These are phyloP conservation scores for Xanthoconium separans DNA, from an alignment of 1,284 basidiomycete species.

Conservation along the genomic window DNA sequence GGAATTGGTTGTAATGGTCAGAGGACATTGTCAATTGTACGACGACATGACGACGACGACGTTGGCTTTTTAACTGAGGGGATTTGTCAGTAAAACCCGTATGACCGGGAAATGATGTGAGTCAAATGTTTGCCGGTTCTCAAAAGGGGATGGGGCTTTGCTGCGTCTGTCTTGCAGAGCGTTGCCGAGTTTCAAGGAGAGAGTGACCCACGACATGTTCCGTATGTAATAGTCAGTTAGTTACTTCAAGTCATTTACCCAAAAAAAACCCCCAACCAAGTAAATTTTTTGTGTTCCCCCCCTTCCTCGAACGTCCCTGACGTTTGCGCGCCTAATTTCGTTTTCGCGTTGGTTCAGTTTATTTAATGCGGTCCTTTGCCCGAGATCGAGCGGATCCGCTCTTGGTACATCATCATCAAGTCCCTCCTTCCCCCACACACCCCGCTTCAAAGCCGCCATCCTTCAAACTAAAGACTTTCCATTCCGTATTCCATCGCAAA, in stretches of 20 bases:
- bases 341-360: neutral
- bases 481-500: constrained; percentile 39
- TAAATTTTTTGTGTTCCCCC: too few relatives aligned
- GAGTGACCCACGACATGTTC: neutral
- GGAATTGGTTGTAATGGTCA: constrained; percentile 52
- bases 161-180: too few relatives aligned
- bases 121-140: too few relatives aligned
- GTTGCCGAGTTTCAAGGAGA: too few relatives aligned
- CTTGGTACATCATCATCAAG: constrained; percentile 25
- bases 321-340: neutral
- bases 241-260: too few relatives aligned
- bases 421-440: constrained; percentile 45
- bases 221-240: neutral
- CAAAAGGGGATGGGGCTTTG: too few relatives aligned
- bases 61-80: too few relatives aligned
- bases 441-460: constrained; percentile 36
- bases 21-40: constrained; percentile 31
- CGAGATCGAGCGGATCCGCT: constrained; percentile 19
- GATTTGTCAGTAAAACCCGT: too few relatives aligned
- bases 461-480: constrained; percentile 32
- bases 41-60: neutral
- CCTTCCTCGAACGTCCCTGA: neutral
- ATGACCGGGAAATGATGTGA: too few relatives aligned
- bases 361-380: constrained; percentile 20
- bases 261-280: neutral